Base-by-base conservation (phyloP, 768 basidiomycete species). In the Trametes villosa region DNA sequence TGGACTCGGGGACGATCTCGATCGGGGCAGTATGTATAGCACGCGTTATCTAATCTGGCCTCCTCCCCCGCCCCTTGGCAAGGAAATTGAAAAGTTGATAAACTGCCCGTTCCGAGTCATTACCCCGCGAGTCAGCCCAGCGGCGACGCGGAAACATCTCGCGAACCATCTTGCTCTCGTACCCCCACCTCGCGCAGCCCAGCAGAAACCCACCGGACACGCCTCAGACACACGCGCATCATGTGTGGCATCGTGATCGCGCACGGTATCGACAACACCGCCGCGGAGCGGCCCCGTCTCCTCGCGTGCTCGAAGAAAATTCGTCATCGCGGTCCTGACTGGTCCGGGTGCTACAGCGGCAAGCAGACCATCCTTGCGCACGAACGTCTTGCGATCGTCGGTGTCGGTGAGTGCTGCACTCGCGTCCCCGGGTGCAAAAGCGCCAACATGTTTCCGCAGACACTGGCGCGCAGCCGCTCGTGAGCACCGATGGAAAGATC, bases 201-300 rank as follows among this genome's bases (percentile, higher is more conserved):
- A 9, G n/a, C n/a, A n/a, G n/a, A n/a, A 15, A 4, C 27, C 26
- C 20, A 26, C 17, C 40, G 20, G 29, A 9, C 38, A n/a, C 17
- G 3, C 26, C 44, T 6, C 20, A 45, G 20, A 33, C n/a, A 40
- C 17, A 18, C 56, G 41, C 22, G 53, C 38, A 40, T 75, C 26
- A 98, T 98, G 95, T 98, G 95, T 72, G 95, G 95, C 67, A 97
- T 98, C 69, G 79, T 95, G 65, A 92, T 91, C 58, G 86, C 86
- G 27, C 93, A 95, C 70, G 89, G 90, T 66, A 74, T 94, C 59
- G 81, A 89, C 63, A 89, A 87, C 57, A 88, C 94, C 34, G 70
- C 81, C 36, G 74, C 76, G 24, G 88, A 89, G 67, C 83, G 96
- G 63, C 79, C 88, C 45, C 85, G 80, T 56, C 89, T 87, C 69